phyloP scores from a whole-genome alignment of 441 rosid species.

The Adansonia rubrostipa region DNA sequence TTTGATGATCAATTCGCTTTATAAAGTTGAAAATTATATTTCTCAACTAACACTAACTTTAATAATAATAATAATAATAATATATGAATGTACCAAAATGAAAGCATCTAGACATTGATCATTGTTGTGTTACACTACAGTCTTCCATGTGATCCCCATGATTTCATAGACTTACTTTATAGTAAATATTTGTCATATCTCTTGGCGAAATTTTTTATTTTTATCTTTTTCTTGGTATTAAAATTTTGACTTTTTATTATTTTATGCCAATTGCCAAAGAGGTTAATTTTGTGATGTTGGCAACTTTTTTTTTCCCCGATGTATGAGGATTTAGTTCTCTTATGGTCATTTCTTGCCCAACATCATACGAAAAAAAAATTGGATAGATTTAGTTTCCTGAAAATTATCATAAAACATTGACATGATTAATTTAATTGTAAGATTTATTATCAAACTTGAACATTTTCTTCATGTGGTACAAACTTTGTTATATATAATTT shows the following conservation, averaged over 20 bases:
- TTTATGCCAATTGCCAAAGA: conserved; percentile 15
- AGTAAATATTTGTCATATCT: conserved; percentile 27
- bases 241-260: conserved; percentile 10
- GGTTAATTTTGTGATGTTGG: conserved; percentile 17
- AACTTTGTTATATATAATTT: no score
- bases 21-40: conserved; percentile 16
- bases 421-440: no score
- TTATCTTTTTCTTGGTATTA: background rate
- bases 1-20: conserved; percentile 9
- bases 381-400: no score
- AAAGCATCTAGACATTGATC: conserved; percentile 34
- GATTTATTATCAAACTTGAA: no score
- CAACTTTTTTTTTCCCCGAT: background rate
- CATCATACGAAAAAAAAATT: background rate
- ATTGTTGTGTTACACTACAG: conserved; percentile 16
- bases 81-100: conserved; percentile 11
- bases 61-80: background rate
- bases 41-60: conserved; percentile 28
- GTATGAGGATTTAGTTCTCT: conserved; percentile 14
- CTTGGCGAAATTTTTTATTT: background rate
- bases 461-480: no score
- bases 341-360: conserved; percentile 22
- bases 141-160: conserved; percentile 27
- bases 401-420: no score
- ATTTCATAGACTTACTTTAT: conserved; percentile 24